Base-by-base conservation (phyloP, 176 grass and related monocot genomes). In the Avena insularis region DNA sequence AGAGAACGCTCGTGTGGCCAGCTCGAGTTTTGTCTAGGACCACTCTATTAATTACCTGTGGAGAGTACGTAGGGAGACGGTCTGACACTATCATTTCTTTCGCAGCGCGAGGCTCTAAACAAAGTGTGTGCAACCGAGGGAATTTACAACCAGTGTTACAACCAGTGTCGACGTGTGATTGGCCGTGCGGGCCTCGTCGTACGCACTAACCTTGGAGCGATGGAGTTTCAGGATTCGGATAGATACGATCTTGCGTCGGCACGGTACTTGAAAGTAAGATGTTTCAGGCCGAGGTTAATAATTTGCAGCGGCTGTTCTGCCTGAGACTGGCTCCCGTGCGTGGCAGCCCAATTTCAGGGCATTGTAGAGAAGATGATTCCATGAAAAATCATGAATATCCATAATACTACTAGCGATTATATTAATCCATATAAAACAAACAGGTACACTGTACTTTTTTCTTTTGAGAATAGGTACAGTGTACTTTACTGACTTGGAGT, bases 71-170 rank as follows among this genome's bases (percentile, higher is more conserved):
- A 38, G 78, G 78, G 83, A 70, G 54, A 40, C 63, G 79, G 79
- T 60, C 83, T 77, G 54, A 90, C 87, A 89, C 58, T 14, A 72
- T 81, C 66, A 90, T 86, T 74, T 88, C 61, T 14, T 81, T 47
- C 27, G 56, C 84, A 59, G 62, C 62, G 61, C 84, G 79, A 65
- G 23, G 71, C 71, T 78, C 29, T 29, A 29, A 29, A 29, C 29
- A 29, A 29, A 29, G 29, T 29, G 29, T 2, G 29, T 29, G 29
- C 29, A 29, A 29, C 29, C 29, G 29, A 29, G 29, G 29, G 29
- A 29, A 29, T 29, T 29, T 29, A 29, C 23, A 23, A 23, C 23
- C 23, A 23, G 23, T 23, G 23, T 48, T 48, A 48, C 46, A 48
- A 48, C 56, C 56, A n/a, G 67, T 57, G 73, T 54, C 48, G 54